phyloP scores from a whole-genome alignment of 768 basidiomycete genomes.

The Boletus reticuloceps region DNA sequence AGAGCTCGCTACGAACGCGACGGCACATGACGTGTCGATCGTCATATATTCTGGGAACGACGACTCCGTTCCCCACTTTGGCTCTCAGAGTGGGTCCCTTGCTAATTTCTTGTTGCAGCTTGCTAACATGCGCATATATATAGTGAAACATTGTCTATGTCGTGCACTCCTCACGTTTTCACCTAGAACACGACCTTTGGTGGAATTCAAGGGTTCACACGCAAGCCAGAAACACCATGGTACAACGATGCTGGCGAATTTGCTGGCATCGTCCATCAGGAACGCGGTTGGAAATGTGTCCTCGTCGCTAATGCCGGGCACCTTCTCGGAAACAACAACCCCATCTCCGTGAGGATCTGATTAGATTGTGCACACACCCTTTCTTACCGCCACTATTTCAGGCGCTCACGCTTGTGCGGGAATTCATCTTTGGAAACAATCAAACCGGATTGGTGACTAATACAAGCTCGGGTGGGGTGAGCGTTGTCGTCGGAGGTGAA shows the following conservation, averaged over 20 bases:
- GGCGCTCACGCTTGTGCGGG: constrained; percentile 59
- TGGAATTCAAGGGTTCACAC: constrained; percentile 70
- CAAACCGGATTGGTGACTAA: constrained; percentile 52
- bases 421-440: constrained; percentile 68
- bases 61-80: constrained; percentile 58
- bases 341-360: constrained; percentile 40
- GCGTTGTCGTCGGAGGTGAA: constrained; percentile 50
- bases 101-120: neutral
- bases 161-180: neutral
- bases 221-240: constrained; percentile 67
- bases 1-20: constrained; percentile 63
- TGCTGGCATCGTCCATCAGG: constrained; percentile 70
- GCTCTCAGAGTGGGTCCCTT: constrained; percentile 52
- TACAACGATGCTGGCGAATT: constrained; percentile 51
- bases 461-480: constrained; percentile 18
- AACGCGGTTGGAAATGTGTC: constrained; percentile 56
- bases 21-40: constrained; percentile 44
- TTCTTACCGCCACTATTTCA: constrained; percentile 19
- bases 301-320: constrained; percentile 39
- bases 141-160: constrained; percentile 31
- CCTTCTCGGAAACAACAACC: constrained; percentile 33
- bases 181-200: constrained; percentile 77
- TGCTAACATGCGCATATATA: constrained; percentile 6
- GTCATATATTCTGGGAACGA: constrained; percentile 68
- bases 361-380: neutral